Base-by-base conservation (phyloP, 805 yeast genomes). In the Wickerhamiella sergipiensis region DNA sequence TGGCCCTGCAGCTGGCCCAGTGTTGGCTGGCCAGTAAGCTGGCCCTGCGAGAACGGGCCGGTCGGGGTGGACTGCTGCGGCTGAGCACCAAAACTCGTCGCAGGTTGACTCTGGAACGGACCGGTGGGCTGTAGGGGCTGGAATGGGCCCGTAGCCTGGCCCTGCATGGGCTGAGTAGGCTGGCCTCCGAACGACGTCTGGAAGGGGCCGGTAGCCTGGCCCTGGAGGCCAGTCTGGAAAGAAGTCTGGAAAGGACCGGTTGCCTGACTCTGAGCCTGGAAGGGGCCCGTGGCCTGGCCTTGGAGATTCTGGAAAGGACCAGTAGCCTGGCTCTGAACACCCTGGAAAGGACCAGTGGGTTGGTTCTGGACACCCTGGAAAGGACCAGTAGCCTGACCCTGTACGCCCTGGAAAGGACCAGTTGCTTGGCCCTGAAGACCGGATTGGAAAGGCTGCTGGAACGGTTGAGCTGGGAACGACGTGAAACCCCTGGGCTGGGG, bases 401-500 rank as follows among this genome's bases (percentile, higher is more conserved):
- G n/a, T n/a, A n/a, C n/a, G n/a, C n/a, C n/a, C n/a, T n/a, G n/a
- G n/a, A n/a, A n/a, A n/a, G n/a, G n/a, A n/a, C n/a, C n/a, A n/a
- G n/a, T n/a, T n/a, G n/a, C n/a, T n/a, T n/a, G n/a, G n/a, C n/a
- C n/a, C n/a, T n/a, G n/a, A n/a, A n/a, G n/a, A n/a, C n/a, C n/a
- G n/a, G n/a, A n/a, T n/a, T n/a, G n/a, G n/a, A n/a, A n/a, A 22
- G 44, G 19, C 17, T 31, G 36, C 6, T 7, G 36, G 26, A 24
- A 24, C 26, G n/a, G n/a, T n/a, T n/a, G n/a, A 24, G 33, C 48
- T 43, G 52, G 47, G 49, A 36, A 21, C 15, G 17, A 7, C n/a
- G 47, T 51, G 46, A 52, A 38, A 10, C 49, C 52, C 2, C 57
- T 51, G 49, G 74, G 74, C 29, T 65, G 67, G 15, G 75, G 67